Conservation (phyloP, 495 filamentous ascomycete species). For the Rostrohypoxylon terebratum region DNA sequence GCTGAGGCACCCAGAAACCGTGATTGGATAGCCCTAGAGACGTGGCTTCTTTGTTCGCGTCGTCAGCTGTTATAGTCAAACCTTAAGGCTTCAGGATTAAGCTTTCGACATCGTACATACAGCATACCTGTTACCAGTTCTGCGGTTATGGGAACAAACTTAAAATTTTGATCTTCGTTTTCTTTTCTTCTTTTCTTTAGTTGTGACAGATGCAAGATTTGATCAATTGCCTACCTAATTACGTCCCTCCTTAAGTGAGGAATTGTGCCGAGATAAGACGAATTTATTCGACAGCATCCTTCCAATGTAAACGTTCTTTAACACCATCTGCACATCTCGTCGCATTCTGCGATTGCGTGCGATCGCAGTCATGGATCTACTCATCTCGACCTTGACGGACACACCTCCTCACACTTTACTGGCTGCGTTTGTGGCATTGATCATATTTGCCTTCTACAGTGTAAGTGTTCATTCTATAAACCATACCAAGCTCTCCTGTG, state of each 20-base stretch:
- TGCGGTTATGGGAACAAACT: neutral
- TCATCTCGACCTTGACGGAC: conserved; percentile 43
- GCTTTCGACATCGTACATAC: neutral
- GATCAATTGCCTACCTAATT: neutral
- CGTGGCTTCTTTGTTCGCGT: conserved; percentile 41
- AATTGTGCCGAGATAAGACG: neutral
- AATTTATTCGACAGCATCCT: conserved; percentile 3
- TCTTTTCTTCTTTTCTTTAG: neutral
- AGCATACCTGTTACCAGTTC: neutral
- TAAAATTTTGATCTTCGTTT: conserved; percentile 8
- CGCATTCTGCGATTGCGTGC: conserved; percentile 23
- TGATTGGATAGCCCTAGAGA: conserved; percentile 42
- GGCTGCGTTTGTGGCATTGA: conserved; percentile 42
- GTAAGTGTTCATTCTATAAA: conserved; percentile 34
- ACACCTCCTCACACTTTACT: conserved; percentile 51
- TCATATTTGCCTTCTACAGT: conserved; percentile 44
- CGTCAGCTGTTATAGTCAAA: conserved; percentile 1
- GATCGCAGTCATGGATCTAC: conserved; percentile 37
- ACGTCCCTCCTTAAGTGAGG: conserved; percentile 9
- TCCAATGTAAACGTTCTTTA: conserved; percentile 34
- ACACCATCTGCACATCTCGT: neutral
- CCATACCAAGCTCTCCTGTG: neutral
- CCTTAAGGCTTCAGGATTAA: neutral
- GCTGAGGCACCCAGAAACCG: conserved; percentile 3
- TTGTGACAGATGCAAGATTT: conserved; percentile 5